Evolutionary conservation across 2,329 filamentous ascomycete species (phyloP), one percentile per base, ranked within the genome.

Genomic region (Claviceps spartinae): DNA sequence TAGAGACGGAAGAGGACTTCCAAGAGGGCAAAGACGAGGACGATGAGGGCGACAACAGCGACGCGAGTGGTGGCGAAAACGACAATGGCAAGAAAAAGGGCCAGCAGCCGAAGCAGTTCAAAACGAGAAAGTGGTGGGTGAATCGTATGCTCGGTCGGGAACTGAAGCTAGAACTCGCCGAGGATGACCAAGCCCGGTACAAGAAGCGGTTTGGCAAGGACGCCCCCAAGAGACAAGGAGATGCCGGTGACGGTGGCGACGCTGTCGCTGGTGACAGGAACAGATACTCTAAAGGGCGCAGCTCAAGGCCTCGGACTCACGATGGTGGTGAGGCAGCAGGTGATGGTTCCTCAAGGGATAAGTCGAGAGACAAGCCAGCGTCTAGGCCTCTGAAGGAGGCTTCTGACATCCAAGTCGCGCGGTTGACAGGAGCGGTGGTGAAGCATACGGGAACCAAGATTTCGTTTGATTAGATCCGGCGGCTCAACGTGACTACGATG

Each of bases 181-280:
- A 98, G 70, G 93, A 97, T 67, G 82, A 90, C 54, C 82, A 88
- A 59, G 81, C 81, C 37, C 75, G 93, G 53, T 98, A 98, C 69
- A 91, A 91, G 73, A 98, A 97, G 75, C 81, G 93, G 1, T 97
- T 86, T 63, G 86, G 88, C 57, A 91, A 90, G 67, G 83, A 83
- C 42, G 77, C 75, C 36, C 74, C 71, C 20, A 71, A 69, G 56
- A 52, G 36, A 38, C 43, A 67, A 66, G 59, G 22, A 11, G 49
- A 41, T 16, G 45, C 14, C 13, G 30, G 52, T 47, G 57, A 16
- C 4, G 40, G 53, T 48, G 57, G 20, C 24, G 22, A 54, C 30
- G 9, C 30, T 34, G 30, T 11, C 11, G 3, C 30, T 40, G 57
- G 65, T 26, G 30, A 53, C 47, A 57, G 65, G 53, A 52, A 44